Percentiles rank a stretch among this genome's conserved stretches.
Evolutionary conservation across 495 filamentous ascomycete species (phyloP).

Genomic region (Hypoxylon subgilvum): DNA sequence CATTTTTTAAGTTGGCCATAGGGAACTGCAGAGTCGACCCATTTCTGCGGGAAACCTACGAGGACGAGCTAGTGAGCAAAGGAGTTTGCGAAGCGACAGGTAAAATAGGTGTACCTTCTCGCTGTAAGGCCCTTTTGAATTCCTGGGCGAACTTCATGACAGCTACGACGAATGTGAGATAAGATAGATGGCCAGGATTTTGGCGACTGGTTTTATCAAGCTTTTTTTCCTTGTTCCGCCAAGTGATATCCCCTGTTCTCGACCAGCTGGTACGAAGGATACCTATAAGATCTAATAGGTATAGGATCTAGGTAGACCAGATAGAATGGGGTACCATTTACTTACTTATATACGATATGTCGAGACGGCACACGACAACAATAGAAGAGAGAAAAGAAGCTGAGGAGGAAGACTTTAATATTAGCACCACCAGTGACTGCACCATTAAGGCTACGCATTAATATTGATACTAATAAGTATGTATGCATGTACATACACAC

Average conservation of each 20-base stretch:
- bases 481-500: not conserved
- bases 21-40: conserved; percentile 72
- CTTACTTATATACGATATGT: no score
- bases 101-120: conserved; percentile 47
- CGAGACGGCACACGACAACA: no score
- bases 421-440: not conserved
- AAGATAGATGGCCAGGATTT: not conserved
- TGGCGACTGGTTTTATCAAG: no score
- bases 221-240: no score
- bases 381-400: not conserved
- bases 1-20: conserved; percentile 78
- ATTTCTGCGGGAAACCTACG: conserved; percentile 63
- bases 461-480: no score
- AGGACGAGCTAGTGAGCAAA: conserved; percentile 8
- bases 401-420: not conserved
- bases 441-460: no score
- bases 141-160: conserved; percentile 79
- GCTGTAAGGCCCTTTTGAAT: conserved; percentile 63
- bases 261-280: no score
- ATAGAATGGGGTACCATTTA: no score
- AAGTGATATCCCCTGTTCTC: not conserved
- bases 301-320: no score
- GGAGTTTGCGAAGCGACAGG: not conserved
- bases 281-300: no score
- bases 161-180: not conserved